Percentiles rank a stretch among this genome's conserved stretches.
phyloP scores from a whole-genome alignment of 2,329 filamentous ascomycete genomes.

The Aspergillus japonicus region DNA sequence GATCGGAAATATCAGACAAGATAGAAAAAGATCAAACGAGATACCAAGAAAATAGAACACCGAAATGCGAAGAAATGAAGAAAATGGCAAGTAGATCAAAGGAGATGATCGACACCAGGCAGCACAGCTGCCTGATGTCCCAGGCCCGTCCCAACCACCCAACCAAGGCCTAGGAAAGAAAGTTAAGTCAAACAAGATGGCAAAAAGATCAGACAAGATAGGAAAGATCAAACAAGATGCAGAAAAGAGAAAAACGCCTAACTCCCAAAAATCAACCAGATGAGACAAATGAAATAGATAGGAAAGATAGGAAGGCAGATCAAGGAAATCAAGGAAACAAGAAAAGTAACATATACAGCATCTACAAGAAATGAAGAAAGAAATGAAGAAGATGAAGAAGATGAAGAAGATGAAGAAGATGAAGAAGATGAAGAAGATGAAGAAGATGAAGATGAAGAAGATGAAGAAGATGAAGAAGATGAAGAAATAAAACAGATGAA shows the following conservation, averaged over 20 bases:
- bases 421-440: no score
- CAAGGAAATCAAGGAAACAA: no score
- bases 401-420: no score
- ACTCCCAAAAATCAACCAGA: background rate
- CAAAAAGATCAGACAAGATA: background rate
- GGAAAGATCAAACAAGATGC: background rate
- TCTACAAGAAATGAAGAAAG: no score
- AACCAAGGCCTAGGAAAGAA: background rate
- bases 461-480: background rate
- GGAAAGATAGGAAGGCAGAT: no score
- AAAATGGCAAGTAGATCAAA: background rate
- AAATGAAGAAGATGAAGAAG: background rate
- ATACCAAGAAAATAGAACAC: no score
- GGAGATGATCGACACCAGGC: background rate
- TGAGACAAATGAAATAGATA: background rate
- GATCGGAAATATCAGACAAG: background rate
- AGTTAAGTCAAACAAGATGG: background rate
- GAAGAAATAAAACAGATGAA: background rate
- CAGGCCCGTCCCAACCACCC: slow-evolving; percentile 19
- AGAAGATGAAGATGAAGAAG: background rate
- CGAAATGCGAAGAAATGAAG: background rate
- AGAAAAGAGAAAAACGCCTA: no score
- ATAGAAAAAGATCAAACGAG: background rate
- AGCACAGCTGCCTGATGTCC: slow-evolving; percentile 9
- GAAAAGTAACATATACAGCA: no score